Percentiles rank a stretch among this genome's conserved stretches.
Evolutionary conservation across 2,329 filamentous ascomycete genomes (phyloP).

Genomic region (Aspergillus spinulosporus): DNA sequence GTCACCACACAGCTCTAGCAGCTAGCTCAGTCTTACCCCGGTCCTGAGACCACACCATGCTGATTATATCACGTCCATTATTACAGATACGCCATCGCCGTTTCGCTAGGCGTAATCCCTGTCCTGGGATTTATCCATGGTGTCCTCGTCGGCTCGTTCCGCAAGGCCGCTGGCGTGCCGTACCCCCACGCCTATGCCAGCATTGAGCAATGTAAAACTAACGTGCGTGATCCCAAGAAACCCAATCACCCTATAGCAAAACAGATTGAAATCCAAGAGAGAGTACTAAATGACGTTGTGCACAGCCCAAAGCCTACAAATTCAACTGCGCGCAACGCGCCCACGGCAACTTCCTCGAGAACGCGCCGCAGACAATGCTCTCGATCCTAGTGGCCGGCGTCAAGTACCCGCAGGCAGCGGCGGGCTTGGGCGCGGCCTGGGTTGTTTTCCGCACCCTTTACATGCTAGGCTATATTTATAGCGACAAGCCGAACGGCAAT

Average conservation of each 20-base stretch:
- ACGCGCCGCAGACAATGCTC: conserved; percentile 53
- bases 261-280: neutral
- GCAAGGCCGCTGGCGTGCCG: conserved; percentile 54
- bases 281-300: neutral
- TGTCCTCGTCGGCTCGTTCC: conserved; percentile 45
- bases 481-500: conserved; percentile 39
- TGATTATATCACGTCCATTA: conserved; percentile 8
- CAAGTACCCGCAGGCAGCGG: conserved; percentile 51
- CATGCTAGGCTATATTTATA: conserved; percentile 48
- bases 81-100: conserved; percentile 56
- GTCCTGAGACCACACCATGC: neutral
- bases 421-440: conserved; percentile 53
- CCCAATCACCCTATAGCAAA: conserved; percentile 4
- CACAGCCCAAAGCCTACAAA: conserved; percentile 44
- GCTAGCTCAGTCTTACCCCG: neutral
- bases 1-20: neutral
- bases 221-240: conserved; percentile 39
- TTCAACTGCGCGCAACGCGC: conserved; percentile 59
- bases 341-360: conserved; percentile 62
- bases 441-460: conserved; percentile 53
- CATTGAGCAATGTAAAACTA: conserved; percentile 52
- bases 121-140: conserved; percentile 56
- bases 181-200: conserved; percentile 63
- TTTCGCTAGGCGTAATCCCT: conserved; percentile 56
- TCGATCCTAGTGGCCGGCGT: conserved; percentile 57